Base-by-base conservation (phyloP, 2,329 filamentous ascomycete genomes). In the Ceratocystis colombiana region DNA sequence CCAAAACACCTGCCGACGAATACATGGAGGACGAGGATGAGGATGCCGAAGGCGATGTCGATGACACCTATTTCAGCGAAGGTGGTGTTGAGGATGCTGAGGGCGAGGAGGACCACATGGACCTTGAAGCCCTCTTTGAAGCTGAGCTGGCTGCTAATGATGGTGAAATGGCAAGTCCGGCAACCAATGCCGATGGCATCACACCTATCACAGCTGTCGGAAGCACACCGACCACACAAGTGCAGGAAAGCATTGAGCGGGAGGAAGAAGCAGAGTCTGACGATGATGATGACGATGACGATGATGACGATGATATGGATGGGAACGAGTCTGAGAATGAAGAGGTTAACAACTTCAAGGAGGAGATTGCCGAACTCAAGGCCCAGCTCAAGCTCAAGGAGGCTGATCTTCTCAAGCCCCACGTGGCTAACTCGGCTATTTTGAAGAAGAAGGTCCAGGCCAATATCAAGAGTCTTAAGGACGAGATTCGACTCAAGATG, bases 51-150 rank as follows among this genome's bases (percentile, higher is more conserved):
- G 79, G 82, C 15, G 81, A 80, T 0, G 77, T 78, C 45, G 72
- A 75, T 6, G 77, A 86, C 66, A 67, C 66, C 20, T 68, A 66
- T 64, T 68, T 64, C 44, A 46, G 45, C 20, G 82, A 88, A 68
- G 82, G 84, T 65, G 79, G 84, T 53, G 84, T 87, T 44, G 82
- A 86, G 64, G 78, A 82, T 55, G 86, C 88, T 68, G 77, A 79
- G 28, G 73, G 75, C 45, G 82, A 83, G 61, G 86, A 88, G 68
- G 77, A 79, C 22, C 73, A 75, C 50, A 66, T 78, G 74, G 74
- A 83, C 70, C 72, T 84, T 73, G 77, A 85, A 73, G 77, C 79
- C 73, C 74, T 84, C 71, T 75, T 88, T 71, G 74, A 86, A 69
- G 74, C 83, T 70, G 73, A 82, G 72, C 44, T 80, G 70, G 70